Percentiles rank a stretch among this genome's conserved stretches.
phyloP scores from a whole-genome alignment of 305 asterid species.

The Fraxinus platypoda region DNA sequence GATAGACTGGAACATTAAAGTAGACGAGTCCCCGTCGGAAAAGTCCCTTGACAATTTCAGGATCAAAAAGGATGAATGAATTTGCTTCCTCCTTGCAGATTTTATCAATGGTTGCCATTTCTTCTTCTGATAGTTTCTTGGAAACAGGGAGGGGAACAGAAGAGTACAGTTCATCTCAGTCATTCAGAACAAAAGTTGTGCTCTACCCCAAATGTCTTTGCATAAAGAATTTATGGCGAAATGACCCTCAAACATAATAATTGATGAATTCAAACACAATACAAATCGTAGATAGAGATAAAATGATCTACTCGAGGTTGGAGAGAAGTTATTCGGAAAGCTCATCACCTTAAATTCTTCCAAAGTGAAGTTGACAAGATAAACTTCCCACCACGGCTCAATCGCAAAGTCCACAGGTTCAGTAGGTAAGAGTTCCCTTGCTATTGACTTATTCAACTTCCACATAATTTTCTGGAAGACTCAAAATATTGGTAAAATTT shows the following conservation, averaged over 20 bases:
- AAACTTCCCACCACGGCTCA: constrained; percentile 99
- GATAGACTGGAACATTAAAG: constrained; percentile 92
- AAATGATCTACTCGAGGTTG: neutral
- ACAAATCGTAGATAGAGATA: neutral
- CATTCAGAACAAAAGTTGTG: constrained; percentile 13
- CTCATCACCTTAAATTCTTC: constrained; percentile 92
- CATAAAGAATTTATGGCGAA: constrained; percentile 1
- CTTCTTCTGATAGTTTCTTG: constrained; percentile 98
- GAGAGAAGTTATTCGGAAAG: constrained; percentile 14
- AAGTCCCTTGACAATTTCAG: constrained; percentile 81
- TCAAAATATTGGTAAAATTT: constrained; percentile 40
- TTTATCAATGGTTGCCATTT: constrained; percentile 94
- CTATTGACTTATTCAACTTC: constrained; percentile 98
- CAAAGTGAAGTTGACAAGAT: constrained; percentile 92
- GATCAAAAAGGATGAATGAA: constrained; percentile 85
- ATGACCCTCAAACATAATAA: neutral
- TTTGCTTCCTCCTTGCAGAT: constrained; percentile 97
- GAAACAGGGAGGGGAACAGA: constrained; percentile 22
- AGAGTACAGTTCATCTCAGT: constrained; percentile 20
- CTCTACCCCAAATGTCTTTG: neutral
- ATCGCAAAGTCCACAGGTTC: constrained; percentile 87
- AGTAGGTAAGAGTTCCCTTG: constrained; percentile 84
- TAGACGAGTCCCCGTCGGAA: constrained; percentile 85
- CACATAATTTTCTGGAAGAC: constrained; percentile 96
- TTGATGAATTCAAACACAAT: neutral